Base-by-base conservation (phyloP, 163 green algal species). In the Chlorella variabilis region DNA sequence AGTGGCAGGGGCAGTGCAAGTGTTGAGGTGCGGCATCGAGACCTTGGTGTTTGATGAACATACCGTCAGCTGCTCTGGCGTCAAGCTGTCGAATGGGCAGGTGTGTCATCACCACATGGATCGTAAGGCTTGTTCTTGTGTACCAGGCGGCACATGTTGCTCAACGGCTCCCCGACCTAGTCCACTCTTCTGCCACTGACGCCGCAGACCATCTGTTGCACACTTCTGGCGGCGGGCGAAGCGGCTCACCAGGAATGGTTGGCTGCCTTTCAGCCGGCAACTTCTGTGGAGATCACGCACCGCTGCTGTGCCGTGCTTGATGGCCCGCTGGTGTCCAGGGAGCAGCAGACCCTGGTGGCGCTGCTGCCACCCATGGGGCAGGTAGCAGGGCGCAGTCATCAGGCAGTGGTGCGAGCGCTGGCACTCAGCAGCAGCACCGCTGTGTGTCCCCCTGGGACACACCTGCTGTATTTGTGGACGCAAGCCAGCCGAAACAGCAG, bases 1-100 rank as follows among this genome's bases (percentile, higher is more conserved):
- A 29, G 90, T 93, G 5, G 29, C 73, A 20, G 88, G 90, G 21
- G 89, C 90, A 4, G 48, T 90, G 29, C 90, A 93, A 76, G 81
- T 91, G 41, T 83, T 93, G 70, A 81, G 87, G 7, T 85, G 85
- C 29, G 54, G 38, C 1, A n/a, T 91, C 0, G 34, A 54, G 0
- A 71, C 42, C 4, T 27, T 91, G 29, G 41, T 78, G 4, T 49
- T 87, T 49, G 69, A 88, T 18, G 56, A 78, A 21, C 63, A 74
- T 48, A 70, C 31, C 48, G 48, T 56, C 34, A 27, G 33, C n/a
- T 87, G 84, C 39, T 27, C 34, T 25, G 85, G 75, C 0, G 70
- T 90, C 21, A 36, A 68, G n/a, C 68, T 75, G 17, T 36, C 63
- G 18, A 80, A 38, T 20, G 85, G 77, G 0, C 83, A 90, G 80